Conservation (phyloP, 805 yeast genomes). For the Pichia californica region DNA sequence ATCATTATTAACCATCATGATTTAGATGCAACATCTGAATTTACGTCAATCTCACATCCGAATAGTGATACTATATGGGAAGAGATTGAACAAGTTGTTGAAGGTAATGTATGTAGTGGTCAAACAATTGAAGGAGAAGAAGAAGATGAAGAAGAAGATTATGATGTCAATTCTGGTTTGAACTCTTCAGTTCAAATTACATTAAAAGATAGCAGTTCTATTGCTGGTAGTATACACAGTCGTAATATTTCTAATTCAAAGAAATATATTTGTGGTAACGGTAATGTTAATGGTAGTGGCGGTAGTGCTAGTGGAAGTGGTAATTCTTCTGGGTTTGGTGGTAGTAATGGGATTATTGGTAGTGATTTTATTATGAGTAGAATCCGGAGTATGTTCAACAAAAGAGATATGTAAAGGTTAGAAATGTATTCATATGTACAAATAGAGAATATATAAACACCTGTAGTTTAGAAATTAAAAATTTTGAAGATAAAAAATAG, state of each 20-base stretch:
- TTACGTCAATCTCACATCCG: conserved; percentile 29
- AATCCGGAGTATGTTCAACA: conserved; percentile 20
- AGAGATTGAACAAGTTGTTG: conserved; percentile 1
- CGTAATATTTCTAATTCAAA: too few relatives aligned
- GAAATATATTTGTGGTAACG: too few relatives aligned
- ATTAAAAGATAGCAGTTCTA: conserved; percentile 20
- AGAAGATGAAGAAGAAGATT: conserved; percentile 1
- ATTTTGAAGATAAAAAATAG: too few relatives aligned
- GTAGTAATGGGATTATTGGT: neutral
- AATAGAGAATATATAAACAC: too few relatives aligned
- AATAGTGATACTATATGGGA: conserved; percentile 5
- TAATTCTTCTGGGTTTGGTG: neutral
- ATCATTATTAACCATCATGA: conserved; percentile 4
- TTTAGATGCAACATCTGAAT: conserved; percentile 26
- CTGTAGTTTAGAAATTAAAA: too few relatives aligned
- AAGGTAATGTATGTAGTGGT: neutral
- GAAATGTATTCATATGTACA: too few relatives aligned
- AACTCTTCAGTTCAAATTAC: conserved; percentile 25
- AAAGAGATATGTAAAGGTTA: neutral
- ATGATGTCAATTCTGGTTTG: conserved; percentile 11
- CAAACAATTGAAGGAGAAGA: conserved; percentile 4
- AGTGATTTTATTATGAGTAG: conserved; percentile 16
- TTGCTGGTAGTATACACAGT: conserved; percentile 6
- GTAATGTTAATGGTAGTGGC: too few relatives aligned
- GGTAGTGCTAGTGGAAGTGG: too few relatives aligned